phyloP scores from a whole-genome alignment of 2,329 filamentous ascomycete genomes.

The Incumbomyces lentus region DNA sequence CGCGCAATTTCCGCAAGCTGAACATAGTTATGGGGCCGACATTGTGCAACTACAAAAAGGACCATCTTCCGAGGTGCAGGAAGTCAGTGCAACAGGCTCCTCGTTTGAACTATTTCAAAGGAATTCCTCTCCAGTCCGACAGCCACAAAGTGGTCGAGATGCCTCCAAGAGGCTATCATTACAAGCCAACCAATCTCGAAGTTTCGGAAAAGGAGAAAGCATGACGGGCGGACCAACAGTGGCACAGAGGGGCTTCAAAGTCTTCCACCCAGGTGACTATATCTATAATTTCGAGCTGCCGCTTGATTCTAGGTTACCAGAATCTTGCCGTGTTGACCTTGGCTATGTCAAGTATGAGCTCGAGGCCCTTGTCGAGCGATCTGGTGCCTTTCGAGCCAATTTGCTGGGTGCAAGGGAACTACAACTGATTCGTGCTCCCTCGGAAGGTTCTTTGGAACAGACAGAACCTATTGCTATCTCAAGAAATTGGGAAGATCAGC shows the following conservation, averaged over 20 bases:
- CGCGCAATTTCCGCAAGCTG: slow-evolving; percentile 47
- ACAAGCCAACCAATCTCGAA: slow-evolving; percentile 70
- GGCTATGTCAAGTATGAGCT: slow-evolving; percentile 82
- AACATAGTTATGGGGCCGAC: slow-evolving; percentile 53
- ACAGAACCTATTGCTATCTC: slow-evolving; percentile 91
- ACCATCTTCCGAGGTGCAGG: slow-evolving; percentile 23
- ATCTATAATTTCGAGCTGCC: slow-evolving; percentile 70
- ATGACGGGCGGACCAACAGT: slow-evolving; percentile 45
- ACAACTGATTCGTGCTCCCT: slow-evolving; percentile 69
- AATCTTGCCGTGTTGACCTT: slow-evolving; percentile 78
- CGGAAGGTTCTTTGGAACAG: slow-evolving; percentile 80
- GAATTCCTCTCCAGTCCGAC: slow-evolving; percentile 30
- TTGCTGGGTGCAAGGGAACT: slow-evolving; percentile 74
- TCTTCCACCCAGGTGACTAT: slow-evolving; percentile 68
- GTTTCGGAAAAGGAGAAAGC: slow-evolving; percentile 70
- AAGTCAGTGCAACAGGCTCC: slow-evolving; percentile 26
- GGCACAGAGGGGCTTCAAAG: slow-evolving; percentile 70
- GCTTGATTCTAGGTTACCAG: slow-evolving; percentile 65
- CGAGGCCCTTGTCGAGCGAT: slow-evolving; percentile 72
- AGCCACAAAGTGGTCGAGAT: slow-evolving; percentile 33
- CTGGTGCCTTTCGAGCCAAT: slow-evolving; percentile 83
- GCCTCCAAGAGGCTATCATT: slow-evolving; percentile 58
- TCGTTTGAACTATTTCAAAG: slow-evolving; percentile 34
- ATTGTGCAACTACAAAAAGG: slow-evolving; percentile 46
- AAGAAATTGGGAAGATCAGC: slow-evolving; percentile 85